Base-by-base conservation (phyloP, 176 grass and related monocot genomes). In the Aegilops sharonensis region DNA sequence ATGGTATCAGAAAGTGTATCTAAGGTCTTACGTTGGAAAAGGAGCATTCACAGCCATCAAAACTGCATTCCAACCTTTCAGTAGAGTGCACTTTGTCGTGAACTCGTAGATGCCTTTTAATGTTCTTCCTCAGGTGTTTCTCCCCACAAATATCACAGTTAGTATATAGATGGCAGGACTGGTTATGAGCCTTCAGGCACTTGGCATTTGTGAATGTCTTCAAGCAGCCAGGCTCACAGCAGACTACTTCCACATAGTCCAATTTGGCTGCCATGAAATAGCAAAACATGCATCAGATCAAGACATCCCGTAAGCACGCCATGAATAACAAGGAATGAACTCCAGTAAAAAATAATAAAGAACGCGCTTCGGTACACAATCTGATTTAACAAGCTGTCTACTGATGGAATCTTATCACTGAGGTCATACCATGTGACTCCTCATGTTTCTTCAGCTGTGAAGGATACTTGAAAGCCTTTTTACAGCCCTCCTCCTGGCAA, bases 381-480 rank as follows among this genome's bases (percentile, higher is more conserved):
- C 13, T 18, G 60, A 5, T 72, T 70, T 23, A 64, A 72, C 43
- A 84, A 64, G 25, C 2, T 5, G 5, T 13, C n/a, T 45, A 11
- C 48, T 72, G 62, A 56, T 69, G 4, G 32, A 61, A 15, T 60
- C 43, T 65, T 24, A 18, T 14, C 15, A 80, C 35, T 17, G 15
- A 64, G 64, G 34, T n/a, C 48, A 66, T 95, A 92, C 93, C 88
- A 90, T 95, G 93, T 3, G 86, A 70, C 3, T 89, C 93, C 86
- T 95, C 90, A 2, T 95, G 90, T 83, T 92, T 95, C 86, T 79
- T 95, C 50, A 95, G 79, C 83, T 36, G 90, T 9, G 93, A 95
- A 66, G 81, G 29, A 75, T 95, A 95, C 86, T 86, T 95, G 66
- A 95, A 92, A 68, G 31, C 79, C 80, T 91, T 92, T 83, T 80